These are phyloP conservation scores for Magnaporthiopsis incrustans DNA, from an alignment of 2,329 filamentous ascomycete genomes.

Conservation along the genomic window DNA sequence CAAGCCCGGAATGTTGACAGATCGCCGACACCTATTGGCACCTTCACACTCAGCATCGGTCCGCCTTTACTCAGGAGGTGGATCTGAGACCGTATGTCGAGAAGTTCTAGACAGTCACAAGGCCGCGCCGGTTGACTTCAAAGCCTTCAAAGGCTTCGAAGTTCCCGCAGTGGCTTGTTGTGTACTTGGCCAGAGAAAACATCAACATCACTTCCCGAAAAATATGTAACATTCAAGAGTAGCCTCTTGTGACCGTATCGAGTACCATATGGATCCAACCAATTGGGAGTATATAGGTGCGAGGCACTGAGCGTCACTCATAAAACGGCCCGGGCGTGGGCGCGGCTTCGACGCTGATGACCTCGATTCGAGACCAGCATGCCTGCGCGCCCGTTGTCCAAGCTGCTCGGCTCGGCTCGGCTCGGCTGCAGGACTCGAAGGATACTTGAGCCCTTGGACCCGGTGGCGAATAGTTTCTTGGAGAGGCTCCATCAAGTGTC, in stretches of 20 bases:
- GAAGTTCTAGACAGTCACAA: conserved; percentile 56
- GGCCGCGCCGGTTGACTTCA: background rate
- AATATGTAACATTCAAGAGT: background rate
- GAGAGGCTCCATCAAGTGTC: conserved; percentile 5
- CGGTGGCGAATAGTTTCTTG: background rate
- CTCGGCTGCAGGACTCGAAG: background rate
- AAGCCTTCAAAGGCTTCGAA: background rate
- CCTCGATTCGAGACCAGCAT: background rate
- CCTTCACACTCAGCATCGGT: conserved; percentile 71
- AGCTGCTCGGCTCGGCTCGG: background rate
- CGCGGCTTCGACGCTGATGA: background rate
- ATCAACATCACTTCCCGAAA: background rate
- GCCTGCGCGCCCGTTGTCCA: background rate
- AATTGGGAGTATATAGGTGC: background rate
- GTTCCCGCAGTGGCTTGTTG: background rate
- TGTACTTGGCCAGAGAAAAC: background rate
- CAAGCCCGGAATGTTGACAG: conserved; percentile 29
- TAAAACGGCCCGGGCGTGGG: background rate
- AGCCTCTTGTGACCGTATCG: background rate
- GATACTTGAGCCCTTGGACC: background rate
- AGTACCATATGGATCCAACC: background rate
- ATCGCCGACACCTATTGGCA: conserved; percentile 86
- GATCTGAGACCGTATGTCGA: conserved; percentile 75
- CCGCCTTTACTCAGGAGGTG: conserved; percentile 73
- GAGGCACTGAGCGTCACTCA: background rate